phyloP scores from a whole-genome alignment of 345 rosid genomes.

The Citrus sp. region DNA sequence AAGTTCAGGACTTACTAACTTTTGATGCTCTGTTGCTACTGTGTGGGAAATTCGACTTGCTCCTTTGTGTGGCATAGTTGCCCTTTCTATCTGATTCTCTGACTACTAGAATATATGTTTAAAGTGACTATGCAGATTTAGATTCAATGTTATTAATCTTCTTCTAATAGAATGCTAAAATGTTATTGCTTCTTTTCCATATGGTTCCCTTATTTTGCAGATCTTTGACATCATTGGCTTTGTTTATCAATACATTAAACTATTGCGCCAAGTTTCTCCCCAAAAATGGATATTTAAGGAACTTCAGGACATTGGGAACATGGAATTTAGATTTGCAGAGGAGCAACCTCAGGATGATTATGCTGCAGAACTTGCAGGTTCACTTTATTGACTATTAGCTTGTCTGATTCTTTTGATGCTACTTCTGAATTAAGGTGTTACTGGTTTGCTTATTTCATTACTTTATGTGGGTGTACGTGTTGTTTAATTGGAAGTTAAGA shows the following conservation, averaged over 20 bases:
- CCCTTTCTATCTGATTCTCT: not conserved
- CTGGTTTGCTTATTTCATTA: not conserved
- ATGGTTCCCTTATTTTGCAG: slow-evolving; percentile 33
- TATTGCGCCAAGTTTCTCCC: slow-evolving; percentile 66
- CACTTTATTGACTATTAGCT: slow-evolving; percentile 12
- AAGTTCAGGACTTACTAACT: not conserved
- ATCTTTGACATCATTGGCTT: slow-evolving; percentile 74
- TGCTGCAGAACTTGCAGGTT: slow-evolving; percentile 97
- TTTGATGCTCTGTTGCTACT: not conserved
- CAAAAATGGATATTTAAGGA: slow-evolving; percentile 99
- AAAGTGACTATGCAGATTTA: not conserved
- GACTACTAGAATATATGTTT: not conserved
- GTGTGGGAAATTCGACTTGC: not conserved
- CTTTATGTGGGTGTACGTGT: not conserved
- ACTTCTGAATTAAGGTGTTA: not conserved
- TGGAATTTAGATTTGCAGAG: slow-evolving; percentile 94
- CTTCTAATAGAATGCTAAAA: slow-evolving; percentile 10
- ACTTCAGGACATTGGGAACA: slow-evolving; percentile 88
- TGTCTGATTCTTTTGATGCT: not conserved
- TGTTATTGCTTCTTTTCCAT: not conserved
- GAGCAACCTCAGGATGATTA: slow-evolving; percentile 96
- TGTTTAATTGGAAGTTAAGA: not conserved
- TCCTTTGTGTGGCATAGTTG: not conserved
- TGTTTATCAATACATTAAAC: slow-evolving; percentile 84
- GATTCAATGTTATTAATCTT: not conserved